phyloP scores from a whole-genome alignment of 306 rosid species.

The Purshia tridentata region DNA sequence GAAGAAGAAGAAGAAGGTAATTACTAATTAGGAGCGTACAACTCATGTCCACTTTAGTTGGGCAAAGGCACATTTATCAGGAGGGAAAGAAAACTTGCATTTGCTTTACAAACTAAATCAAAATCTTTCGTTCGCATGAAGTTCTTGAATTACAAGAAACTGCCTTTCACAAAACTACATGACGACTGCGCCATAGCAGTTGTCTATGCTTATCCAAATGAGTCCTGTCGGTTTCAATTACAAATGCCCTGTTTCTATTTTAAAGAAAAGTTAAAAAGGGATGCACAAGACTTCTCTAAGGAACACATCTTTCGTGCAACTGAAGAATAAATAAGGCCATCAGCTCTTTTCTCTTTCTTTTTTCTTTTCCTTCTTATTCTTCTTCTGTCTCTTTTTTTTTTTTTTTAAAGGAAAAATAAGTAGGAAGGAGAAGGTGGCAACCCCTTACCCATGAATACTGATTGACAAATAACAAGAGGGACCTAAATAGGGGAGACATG shows the following conservation, averaged over 20 bases:
- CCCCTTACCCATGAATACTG: neutral
- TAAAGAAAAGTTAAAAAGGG: neutral
- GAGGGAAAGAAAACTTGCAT: too few relatives aligned
- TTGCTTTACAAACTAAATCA: too few relatives aligned
- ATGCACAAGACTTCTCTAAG: neutral
- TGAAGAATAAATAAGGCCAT: neutral
- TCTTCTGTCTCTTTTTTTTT: neutral
- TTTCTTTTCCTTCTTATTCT: too few relatives aligned
- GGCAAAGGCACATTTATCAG: too few relatives aligned
- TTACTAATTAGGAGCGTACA: too few relatives aligned
- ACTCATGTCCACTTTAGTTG: too few relatives aligned
- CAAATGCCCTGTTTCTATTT: neutral
- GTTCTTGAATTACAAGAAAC: too few relatives aligned
- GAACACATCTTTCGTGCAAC: neutral
- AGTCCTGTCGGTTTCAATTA: neutral
- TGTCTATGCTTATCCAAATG: neutral
- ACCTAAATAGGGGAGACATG: neutral
- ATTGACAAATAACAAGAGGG: neutral
- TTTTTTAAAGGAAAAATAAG: too few relatives aligned
- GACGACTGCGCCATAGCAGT: too few relatives aligned
- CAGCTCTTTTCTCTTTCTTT: neutral
- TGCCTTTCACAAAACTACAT: too few relatives aligned
- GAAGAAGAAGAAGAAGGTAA: too few relatives aligned
- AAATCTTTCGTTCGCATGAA: too few relatives aligned
- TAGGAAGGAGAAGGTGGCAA: neutral